Base-by-base conservation (phyloP, 345 rosid genomes). In the Eucalyptus polyanthemos region DNA sequence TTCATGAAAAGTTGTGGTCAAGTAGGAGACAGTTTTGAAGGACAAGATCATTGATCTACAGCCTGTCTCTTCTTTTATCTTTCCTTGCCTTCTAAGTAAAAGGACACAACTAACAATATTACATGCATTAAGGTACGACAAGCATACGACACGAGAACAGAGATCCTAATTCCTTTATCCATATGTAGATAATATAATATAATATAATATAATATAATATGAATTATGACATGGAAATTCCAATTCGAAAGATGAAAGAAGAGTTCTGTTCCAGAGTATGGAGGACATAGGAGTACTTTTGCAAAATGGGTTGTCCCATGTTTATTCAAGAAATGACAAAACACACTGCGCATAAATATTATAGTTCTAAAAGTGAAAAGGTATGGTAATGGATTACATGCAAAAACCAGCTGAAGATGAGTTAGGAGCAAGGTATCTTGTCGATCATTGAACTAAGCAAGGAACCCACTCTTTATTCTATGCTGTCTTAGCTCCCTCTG, bases 381-480 rank as follows among this genome's bases (percentile, higher is more conserved):
- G 1, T 40, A 40, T 4, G 42, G 85, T 24, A 4, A 5, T 22
- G 29, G 83, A 76, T 21, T 76, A 76, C 42, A 40, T 76, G 85
- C 24, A 3, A 76, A 76, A 40, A 76, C 13, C 47, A 5, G 85
- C 85, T 44, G 34, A 42, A 4, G 56, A 87, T 87, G 47, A 2
- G 17, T 40, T 31, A 21, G 88, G 86, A 22, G 90, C 88, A 89
- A 87, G 88, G 88, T 44, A 86, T 87, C 81, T 62, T 89, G 87
- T 76, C 53, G 88, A 67, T 86, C 50, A 54, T 50, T 50, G 81
- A 88, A 44, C 50, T 76, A 93, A 92, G 92, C 89, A 93, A 91
- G 88, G 94, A 88, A 91, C 89, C 89, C 88, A 31, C 86, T 88
- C 47, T 87, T 51, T 27, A 54, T 29, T 34, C 67, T 76, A 44